Evolutionary conservation across 2,329 filamentous ascomycete genomes (phyloP).

Genomic region (Metarhizium rileyi): DNA sequence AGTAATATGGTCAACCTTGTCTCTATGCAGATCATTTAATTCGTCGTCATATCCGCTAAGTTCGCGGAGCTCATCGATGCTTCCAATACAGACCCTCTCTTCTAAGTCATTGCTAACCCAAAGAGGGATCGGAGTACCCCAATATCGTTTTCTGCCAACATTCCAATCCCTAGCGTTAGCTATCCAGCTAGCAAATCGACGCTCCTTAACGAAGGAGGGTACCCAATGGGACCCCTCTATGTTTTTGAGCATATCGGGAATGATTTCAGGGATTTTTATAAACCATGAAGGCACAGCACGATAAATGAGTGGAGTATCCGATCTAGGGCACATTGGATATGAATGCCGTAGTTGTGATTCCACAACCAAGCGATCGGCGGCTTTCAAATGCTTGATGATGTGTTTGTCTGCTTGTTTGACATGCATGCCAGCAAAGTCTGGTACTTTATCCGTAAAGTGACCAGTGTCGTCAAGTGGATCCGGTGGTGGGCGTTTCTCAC

Average conservation of each 20-base stretch:
- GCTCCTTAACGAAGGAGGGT: conserved; percentile 81
- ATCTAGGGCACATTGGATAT: conserved; percentile 88
- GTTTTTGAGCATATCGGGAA: conserved; percentile 83
- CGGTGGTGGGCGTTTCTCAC: conserved; percentile 66
- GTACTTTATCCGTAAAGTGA: conserved; percentile 65
- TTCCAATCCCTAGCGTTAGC: conserved; percentile 90
- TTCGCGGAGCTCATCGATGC: conserved; percentile 71
- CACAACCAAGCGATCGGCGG: conserved; percentile 64
- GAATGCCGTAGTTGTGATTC: conserved; percentile 85
- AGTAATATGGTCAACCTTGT: conserved; percentile 89
- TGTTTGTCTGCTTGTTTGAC: conserved; percentile 89
- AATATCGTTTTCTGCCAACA: conserved; percentile 86
- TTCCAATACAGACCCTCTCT: conserved; percentile 79
- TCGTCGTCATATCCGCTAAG: conserved; percentile 81
- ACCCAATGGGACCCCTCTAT: conserved; percentile 90
- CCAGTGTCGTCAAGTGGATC: conserved; percentile 85
- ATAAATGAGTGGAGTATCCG: conserved; percentile 92
- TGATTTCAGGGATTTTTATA: conserved; percentile 72
- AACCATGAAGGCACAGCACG: conserved; percentile 92
- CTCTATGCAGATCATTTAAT: conserved; percentile 77
- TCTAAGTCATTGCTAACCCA: conserved; percentile 88
- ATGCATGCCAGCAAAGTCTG: conserved; percentile 76
- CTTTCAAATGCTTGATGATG: conserved; percentile 84
- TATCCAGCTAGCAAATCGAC: conserved; percentile 87
- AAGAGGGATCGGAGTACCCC: conserved; percentile 85